Conservation (phyloP, 2,329 filamentous ascomycete genomes). For the Fusarium brachygibbosum region DNA sequence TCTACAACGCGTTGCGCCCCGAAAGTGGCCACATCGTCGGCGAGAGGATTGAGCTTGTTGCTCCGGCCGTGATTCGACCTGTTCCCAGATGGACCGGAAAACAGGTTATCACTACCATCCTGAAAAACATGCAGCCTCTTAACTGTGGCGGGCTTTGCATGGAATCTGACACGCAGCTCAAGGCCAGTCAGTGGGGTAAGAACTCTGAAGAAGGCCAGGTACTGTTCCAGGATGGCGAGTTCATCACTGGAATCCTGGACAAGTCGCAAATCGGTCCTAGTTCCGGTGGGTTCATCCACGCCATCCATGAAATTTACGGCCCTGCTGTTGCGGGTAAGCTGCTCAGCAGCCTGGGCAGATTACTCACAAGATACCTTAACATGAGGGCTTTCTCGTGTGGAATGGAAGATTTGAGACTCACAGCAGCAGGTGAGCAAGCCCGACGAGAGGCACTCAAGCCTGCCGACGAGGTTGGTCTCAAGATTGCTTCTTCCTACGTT, state of each 20-base stretch:
- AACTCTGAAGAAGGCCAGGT: conserved; percentile 84
- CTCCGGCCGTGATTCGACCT: conserved; percentile 86
- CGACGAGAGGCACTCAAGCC: conserved; percentile 77
- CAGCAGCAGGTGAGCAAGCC: conserved; percentile 78
- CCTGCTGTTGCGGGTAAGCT: conserved; percentile 87
- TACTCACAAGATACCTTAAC: conserved; percentile 89
- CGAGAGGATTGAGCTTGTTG: conserved; percentile 83
- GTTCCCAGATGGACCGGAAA: conserved; percentile 92
- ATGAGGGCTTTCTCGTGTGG: conserved; percentile 98
- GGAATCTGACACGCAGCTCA: conserved; percentile 82
- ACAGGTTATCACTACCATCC: conserved; percentile 90
- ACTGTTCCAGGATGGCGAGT: conserved; percentile 86
- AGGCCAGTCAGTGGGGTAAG: conserved; percentile 82
- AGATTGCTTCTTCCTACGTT: conserved; percentile 89
- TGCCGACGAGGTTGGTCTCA: conserved; percentile 77
- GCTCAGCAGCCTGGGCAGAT: conserved; percentile 87
- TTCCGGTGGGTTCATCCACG: conserved; percentile 88
- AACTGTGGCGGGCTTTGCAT: conserved; percentile 84
- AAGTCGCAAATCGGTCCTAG: conserved; percentile 94
- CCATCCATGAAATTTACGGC: conserved; percentile 93
- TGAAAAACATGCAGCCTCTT: conserved; percentile 89
- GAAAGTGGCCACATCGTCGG: conserved; percentile 90
- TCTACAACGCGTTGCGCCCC: conserved; percentile 90
- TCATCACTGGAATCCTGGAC: conserved; percentile 92
- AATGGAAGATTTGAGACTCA: conserved; percentile 94